These are phyloP conservation scores for Apophysomyces trapeziformis DNA, from an alignment of 371 early-diverging fungal species.

Conservation along the genomic window DNA sequence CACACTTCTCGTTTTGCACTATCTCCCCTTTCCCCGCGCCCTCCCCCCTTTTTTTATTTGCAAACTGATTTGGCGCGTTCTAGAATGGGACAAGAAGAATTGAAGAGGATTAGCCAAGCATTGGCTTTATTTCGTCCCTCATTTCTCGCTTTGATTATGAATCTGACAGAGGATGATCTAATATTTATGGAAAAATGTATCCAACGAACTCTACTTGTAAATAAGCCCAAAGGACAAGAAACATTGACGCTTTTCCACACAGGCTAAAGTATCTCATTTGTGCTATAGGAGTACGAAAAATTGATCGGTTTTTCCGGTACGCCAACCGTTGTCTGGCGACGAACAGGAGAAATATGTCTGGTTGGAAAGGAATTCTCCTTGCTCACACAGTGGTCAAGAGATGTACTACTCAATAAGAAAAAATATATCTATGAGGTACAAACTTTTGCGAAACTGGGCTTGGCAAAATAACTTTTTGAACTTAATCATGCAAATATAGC, in stretches of 20 bases:
- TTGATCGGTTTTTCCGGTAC: slow-evolving; percentile 91
- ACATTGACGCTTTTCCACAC: background rate
- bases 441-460: background rate
- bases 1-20: background rate
- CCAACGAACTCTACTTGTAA: slow-evolving; percentile 78
- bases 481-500: slow-evolving; percentile 35
- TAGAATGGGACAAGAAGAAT: slow-evolving; percentile 85
- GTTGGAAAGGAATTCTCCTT: slow-evolving; percentile 93
- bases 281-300: slow-evolving; percentile 83
- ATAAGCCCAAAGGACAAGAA: background rate
- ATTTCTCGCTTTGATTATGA: slow-evolving; percentile 88
- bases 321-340: slow-evolving; percentile 94
- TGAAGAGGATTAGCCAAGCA: slow-evolving; percentile 85
- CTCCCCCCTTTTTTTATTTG: too few relatives aligned
- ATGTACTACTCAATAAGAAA: slow-evolving; percentile 70
- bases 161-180: slow-evolving; percentile 88
- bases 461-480: slow-evolving; percentile 13
- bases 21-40: too few relatives aligned
- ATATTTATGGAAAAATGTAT: slow-evolving; percentile 91
- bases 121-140: slow-evolving; percentile 89
- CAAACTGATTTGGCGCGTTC: background rate
- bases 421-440: slow-evolving; percentile 81
- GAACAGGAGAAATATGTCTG: slow-evolving; percentile 89
- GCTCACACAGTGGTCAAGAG: slow-evolving; percentile 85
- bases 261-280: background rate